Percentiles rank a stretch among this genome's conserved stretches.
Conservation (phyloP, 108 stramenopile genomes). For the Schizochytrium sp. region DNA sequence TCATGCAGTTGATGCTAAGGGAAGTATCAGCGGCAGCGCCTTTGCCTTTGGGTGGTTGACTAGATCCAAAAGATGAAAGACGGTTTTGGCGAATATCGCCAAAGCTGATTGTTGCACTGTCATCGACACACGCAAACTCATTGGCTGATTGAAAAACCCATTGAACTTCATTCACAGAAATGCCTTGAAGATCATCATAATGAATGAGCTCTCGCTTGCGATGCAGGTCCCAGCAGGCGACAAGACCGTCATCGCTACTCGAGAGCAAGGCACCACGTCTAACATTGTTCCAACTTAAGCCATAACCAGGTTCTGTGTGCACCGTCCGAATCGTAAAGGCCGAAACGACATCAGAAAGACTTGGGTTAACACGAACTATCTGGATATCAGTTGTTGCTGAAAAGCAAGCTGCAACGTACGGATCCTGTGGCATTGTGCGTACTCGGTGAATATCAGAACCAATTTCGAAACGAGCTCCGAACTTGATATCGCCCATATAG, state of each 20-base stretch:
- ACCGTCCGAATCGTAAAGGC: background rate
- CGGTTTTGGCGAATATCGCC: background rate
- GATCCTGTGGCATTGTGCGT: conserved; percentile 24
- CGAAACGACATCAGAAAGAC: background rate
- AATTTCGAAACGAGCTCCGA: background rate
- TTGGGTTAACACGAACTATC: background rate
- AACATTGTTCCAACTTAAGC: conserved; percentile 21
- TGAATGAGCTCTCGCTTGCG: background rate
- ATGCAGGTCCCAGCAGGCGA: conserved; percentile 12
- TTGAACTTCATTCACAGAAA: background rate
- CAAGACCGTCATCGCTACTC: conserved; percentile 23
- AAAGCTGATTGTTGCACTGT: background rate
- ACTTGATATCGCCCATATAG: background rate
- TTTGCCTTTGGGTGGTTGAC: background rate
- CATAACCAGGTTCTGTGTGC: conserved; percentile 26
- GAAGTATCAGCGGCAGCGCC: background rate
- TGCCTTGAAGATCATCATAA: background rate
- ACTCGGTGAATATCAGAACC: background rate
- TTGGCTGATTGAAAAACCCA: background rate
- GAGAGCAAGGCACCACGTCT: background rate
- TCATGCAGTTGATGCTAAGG: background rate
- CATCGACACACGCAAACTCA: conserved; percentile 41
- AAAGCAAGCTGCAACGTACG: conserved; percentile 22
- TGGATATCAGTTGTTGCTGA: conserved; percentile 11
- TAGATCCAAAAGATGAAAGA: background rate